Evolutionary conservation across 2,329 filamentous ascomycete species (phyloP).

Genomic region (Diaporthe ilicicola): DNA sequence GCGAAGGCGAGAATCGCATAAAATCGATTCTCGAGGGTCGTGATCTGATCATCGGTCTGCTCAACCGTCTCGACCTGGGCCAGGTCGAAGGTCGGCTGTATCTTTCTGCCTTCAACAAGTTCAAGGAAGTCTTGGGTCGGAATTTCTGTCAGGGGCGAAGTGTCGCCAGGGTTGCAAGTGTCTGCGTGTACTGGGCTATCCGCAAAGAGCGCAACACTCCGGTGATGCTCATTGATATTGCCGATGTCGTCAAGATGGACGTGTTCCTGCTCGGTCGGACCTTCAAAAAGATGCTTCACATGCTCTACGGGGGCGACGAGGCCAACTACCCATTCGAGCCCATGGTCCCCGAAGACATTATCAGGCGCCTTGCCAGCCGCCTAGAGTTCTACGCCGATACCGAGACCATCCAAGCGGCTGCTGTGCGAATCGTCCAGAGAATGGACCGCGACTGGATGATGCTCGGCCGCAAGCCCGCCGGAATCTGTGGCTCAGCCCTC

Average conservation of each 20-base stretch:
- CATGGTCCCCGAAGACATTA: slow-evolving; percentile 87
- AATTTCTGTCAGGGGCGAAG: slow-evolving; percentile 89
- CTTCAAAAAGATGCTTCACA: slow-evolving; percentile 81
- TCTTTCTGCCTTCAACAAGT: slow-evolving; percentile 74
- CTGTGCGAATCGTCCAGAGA: slow-evolving; percentile 84
- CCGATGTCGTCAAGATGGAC: slow-evolving; percentile 83
- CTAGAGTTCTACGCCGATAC: slow-evolving; percentile 88
- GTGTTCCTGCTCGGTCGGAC: slow-evolving; percentile 91
- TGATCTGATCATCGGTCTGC: slow-evolving; percentile 55
- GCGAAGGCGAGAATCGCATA: slow-evolving; percentile 60
- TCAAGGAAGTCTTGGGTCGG: slow-evolving; percentile 30
- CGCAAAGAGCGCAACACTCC: slow-evolving; percentile 81
- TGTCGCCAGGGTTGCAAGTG: slow-evolving; percentile 85
- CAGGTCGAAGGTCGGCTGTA: slow-evolving; percentile 77
- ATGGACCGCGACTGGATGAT: slow-evolving; percentile 99
- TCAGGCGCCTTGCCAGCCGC: slow-evolving; percentile 88
- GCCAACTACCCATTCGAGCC: slow-evolving; percentile 59
- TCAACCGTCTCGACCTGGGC: slow-evolving; percentile 68
- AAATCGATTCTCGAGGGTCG: slow-evolving; percentile 18
- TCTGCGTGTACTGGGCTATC: slow-evolving; percentile 89
- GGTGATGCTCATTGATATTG: slow-evolving; percentile 94
- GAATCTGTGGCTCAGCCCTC: slow-evolving; percentile 92
- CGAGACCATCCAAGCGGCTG: slow-evolving; percentile 86
- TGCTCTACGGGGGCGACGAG: slow-evolving; percentile 66
- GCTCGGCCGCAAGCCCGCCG: slow-evolving; percentile 89